These are phyloP conservation scores for Trichophyton mentagrophytes DNA, from an alignment of 2,329 filamentous ascomycete species.

Conservation along the genomic window DNA sequence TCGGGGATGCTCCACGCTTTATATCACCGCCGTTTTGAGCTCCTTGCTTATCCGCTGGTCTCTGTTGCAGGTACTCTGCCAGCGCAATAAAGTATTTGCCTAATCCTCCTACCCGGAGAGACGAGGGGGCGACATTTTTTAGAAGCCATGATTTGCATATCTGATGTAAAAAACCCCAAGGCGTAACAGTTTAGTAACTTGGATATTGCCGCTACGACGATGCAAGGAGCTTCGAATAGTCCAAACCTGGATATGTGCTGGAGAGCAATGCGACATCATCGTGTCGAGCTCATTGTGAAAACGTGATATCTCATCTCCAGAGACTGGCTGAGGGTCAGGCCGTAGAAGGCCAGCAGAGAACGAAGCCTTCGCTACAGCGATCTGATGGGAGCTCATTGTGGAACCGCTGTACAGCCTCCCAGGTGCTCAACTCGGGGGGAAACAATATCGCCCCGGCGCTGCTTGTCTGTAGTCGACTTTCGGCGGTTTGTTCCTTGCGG, in stretches of 20 bases:
- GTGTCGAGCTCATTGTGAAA: constrained; percentile 56
- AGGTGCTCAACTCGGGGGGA: too few species aligned
- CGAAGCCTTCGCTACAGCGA: constrained; percentile 69
- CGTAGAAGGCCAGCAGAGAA: constrained; percentile 61
- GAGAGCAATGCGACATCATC: constrained; percentile 58
- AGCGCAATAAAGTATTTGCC: constrained; percentile 65
- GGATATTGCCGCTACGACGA: constrained; percentile 9
- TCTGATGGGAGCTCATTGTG: constrained; percentile 52
- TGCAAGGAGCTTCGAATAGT: constrained; percentile 17
- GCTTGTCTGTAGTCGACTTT: too few species aligned
- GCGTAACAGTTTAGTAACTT: constrained; percentile 25
- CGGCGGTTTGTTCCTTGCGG: too few species aligned
- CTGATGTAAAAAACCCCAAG: constrained; percentile 37
- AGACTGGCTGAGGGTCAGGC: constrained; percentile 56
- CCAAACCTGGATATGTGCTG: constrained; percentile 80
- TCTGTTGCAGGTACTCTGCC: constrained; percentile 43
- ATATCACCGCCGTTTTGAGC: constrained; percentile 7
- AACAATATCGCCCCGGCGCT: too few species aligned
- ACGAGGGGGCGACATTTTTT: constrained; percentile 55
- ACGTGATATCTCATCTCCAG: constrained; percentile 55
- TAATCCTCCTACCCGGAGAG: constrained; percentile 51
- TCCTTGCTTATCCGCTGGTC: constrained; percentile 15
- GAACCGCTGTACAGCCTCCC: too few species aligned
- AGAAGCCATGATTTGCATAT: constrained; percentile 80
- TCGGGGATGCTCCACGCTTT: constrained; percentile 36